Base-by-base conservation (phyloP, 805 yeast genomes). In the Suhomyces faveliae region DNA sequence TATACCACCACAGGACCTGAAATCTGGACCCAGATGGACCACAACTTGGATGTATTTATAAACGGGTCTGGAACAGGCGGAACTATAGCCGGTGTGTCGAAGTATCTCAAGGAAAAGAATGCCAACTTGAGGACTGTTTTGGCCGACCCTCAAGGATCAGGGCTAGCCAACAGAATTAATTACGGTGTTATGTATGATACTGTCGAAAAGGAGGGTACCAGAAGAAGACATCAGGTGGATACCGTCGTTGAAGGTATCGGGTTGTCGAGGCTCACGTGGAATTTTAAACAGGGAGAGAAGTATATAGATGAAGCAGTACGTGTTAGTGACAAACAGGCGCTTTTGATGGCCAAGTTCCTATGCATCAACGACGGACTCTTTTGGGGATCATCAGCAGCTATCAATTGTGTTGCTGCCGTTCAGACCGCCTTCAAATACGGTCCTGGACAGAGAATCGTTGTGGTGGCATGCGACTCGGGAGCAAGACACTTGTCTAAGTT, bases 81-180 rank as follows among this genome's bases (percentile, higher is more conserved):
- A 19, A 62, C 67, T 43, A 62, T 62, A 9, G 56, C 64, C 0
- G 67, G 67, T 2, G 67, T 62, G 10, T 47, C 61, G 7, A 52
- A 46, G 42, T 62, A 51, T 47, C 46, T 62, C 35, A 89, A 84
- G 59, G 80, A 74, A 46, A 62, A 70, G 30, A 59, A 72, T 13
- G 61, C 72, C 0, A 41, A 61, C 0, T 60, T 85, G 0, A 71
- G 67, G 40, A 78, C 85, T 1, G 76, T 88, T 2, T 70, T 94
- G 24, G 96, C 97, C 0, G 99, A 92, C 65, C 98, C 98, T 0
- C 97, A 89, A 59, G 99, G 99, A 0, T 84, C 94, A 12, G 99
- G 99, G 0, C 78, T 94, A 53, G 87, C 77, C 60, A 89, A 92
- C 67, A 71, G 96, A 51, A 80, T 92, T 44, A 88, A 88, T 58